Conservation (phyloP, 495 filamentous ascomycete species). For the Annulohypoxylon stygium region DNA sequence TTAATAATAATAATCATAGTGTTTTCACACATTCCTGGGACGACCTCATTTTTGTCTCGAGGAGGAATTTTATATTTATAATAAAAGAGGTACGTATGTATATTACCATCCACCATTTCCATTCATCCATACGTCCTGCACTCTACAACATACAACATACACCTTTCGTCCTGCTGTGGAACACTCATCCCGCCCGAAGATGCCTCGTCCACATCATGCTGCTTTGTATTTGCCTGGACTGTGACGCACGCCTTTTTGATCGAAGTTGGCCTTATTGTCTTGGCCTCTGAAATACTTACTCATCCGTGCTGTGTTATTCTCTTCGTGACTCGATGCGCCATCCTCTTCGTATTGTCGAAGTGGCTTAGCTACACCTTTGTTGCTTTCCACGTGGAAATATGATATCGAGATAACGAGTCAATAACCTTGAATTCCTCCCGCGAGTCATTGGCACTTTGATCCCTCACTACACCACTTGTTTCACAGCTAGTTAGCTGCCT, state of each 20-base stretch:
- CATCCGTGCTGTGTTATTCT: slow-evolving; percentile 31
- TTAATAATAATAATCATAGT: slow-evolving; percentile 35
- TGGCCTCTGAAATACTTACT: slow-evolving; percentile 21
- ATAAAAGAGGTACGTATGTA: slow-evolving; percentile 40
- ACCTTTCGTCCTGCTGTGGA: slow-evolving; percentile 1
- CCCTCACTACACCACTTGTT: slow-evolving; percentile 23
- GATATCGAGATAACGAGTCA: slow-evolving; percentile 27
- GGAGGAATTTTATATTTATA: slow-evolving; percentile 8
- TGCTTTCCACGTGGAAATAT: slow-evolving; percentile 31
- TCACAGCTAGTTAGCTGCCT: slow-evolving; percentile 32
- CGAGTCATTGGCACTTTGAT: slow-evolving; percentile 32
- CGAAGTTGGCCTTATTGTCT: slow-evolving; percentile 24
- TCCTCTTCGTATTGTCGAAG: slow-evolving; percentile 13
- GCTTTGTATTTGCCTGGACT: slow-evolving; percentile 35
- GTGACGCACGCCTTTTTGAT: slow-evolving; percentile 33
- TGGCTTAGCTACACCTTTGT: slow-evolving; percentile 7
- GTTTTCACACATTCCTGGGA: slow-evolving; percentile 39
- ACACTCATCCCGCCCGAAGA: slow-evolving; percentile 1
- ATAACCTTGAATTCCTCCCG: slow-evolving; percentile 17
- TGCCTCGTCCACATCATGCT: slow-evolving; percentile 18
- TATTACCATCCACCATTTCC: slow-evolving; percentile 16
- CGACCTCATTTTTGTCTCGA: slow-evolving; percentile 24
- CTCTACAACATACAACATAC: too few relatives aligned
- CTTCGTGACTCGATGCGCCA: slow-evolving; percentile 30
- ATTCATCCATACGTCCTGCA: background rate